Percentiles rank a stretch among this genome's conserved stretches.
Conservation (phyloP, 2,329 filamentous ascomycete species). For the Alternaria longipes region DNA sequence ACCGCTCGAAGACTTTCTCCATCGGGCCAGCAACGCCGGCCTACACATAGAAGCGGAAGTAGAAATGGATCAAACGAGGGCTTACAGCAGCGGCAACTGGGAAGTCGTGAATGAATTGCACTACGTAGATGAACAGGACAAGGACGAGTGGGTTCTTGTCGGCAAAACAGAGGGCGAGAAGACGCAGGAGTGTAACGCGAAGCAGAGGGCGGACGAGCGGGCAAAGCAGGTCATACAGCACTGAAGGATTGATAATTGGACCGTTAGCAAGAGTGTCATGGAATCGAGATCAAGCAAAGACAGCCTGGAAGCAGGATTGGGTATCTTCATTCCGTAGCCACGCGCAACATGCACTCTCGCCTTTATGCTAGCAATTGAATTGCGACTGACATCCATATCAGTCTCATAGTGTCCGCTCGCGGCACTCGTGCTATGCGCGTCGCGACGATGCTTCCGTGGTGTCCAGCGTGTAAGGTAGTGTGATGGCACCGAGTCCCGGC, state of each 20-base stretch:
- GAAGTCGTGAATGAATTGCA: neutral
- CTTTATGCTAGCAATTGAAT: neutral
- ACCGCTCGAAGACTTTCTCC: conserved; percentile 15
- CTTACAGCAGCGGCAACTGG: neutral
- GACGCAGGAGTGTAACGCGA: neutral
- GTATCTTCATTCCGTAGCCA: conserved; percentile 13
- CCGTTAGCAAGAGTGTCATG: neutral
- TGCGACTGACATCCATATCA: neutral
- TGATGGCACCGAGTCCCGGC: neutral
- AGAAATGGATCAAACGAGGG: neutral
- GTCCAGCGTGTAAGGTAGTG: neutral
- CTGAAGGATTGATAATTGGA: no score
- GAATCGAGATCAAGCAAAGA: neutral
- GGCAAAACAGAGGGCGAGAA: conserved; percentile 8
- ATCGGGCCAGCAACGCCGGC: conserved; percentile 9
- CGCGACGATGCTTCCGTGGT: neutral
- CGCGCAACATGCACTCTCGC: neutral
- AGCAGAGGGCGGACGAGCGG: neutral
- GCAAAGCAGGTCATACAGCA: neutral
- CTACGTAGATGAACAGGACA: neutral
- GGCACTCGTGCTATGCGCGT: neutral
- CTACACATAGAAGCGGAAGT: conserved; percentile 4
- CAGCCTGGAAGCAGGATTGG: neutral
- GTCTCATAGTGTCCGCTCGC: neutral
- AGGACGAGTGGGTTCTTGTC: conserved; percentile 1